phyloP scores from a whole-genome alignment of 371 early-diverging fungal species.

The Entomophthora muscae region DNA sequence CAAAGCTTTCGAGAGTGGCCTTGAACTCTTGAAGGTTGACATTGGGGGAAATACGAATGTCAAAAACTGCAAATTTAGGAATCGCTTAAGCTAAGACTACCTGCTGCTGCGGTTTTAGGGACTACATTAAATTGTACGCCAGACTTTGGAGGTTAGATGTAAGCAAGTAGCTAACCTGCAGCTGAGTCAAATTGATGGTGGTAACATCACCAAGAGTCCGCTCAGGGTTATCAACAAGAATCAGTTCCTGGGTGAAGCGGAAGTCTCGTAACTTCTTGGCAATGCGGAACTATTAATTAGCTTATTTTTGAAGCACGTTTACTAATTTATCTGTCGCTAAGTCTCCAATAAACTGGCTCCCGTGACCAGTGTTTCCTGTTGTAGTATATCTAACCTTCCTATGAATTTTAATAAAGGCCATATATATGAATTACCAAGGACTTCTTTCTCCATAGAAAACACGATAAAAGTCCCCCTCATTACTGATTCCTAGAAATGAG shows the following conservation, averaged over 20 bases:
- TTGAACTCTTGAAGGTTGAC: constrained; percentile 34
- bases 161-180: constrained; percentile 18
- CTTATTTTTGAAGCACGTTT: constrained; percentile 3
- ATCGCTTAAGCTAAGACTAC: constrained; percentile 6
- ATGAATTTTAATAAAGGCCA: background rate
- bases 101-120: constrained; percentile 34
- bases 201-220: constrained; percentile 55
- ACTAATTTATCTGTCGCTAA: constrained; percentile 43
- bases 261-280: constrained; percentile 20
- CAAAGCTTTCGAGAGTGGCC: constrained; percentile 17
- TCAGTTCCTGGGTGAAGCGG: constrained; percentile 23
- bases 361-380: constrained; percentile 53
- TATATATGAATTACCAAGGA: constrained; percentile 36
- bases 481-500: constrained; percentile 21
- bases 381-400: constrained; percentile 23
- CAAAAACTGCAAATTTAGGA: constrained; percentile 19
- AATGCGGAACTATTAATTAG: background rate
- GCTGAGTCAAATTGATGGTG: constrained; percentile 49
- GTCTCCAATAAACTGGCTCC: constrained; percentile 46
- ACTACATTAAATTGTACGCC: constrained; percentile 50
- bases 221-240: constrained; percentile 16
- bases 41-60: constrained; percentile 48
- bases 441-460: constrained; percentile 66
- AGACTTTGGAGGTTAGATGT: background rate
- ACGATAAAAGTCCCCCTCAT: constrained; percentile 29